Base-by-base conservation (phyloP, 331 rosid genomes). In the Dryas integrifolia region DNA sequence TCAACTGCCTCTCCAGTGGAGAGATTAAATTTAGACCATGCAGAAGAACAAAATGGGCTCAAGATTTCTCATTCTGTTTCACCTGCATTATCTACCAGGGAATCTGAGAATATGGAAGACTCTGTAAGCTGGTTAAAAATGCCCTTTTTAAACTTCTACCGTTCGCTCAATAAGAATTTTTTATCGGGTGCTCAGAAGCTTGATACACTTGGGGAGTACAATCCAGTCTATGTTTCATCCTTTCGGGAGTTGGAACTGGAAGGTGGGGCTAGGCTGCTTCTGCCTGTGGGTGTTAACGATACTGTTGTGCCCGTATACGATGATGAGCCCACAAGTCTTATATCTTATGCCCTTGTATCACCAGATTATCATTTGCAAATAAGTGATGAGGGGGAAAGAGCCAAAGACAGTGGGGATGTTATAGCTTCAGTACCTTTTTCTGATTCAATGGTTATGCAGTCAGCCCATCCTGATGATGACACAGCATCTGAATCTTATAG, bases 311-410 rank as follows among this genome's bases (percentile, higher is more conserved):
- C 98, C 5, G 90, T 95, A 62, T 92, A 89, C 73, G 96, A 92
- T 60, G 97, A 95, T 62, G 97, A 95, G 69, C 97, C 97, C 72
- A 80, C 97, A n/a, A 95, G 97, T 79, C 77, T 91, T 66, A 95
- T 95, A 83, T 80, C 97, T 49, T 87, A 88, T 79, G 96, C 97
- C 63, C 78, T 95, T 69, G 81, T 74, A 46, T 87, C 96, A 18
- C 83, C 87, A 21, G 87, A 86, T 64, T 92, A 95, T 79, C 89
- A 80, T 38, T 18, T 9, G 61, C 93, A 87, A 78, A 56, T 85
- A 65, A 72, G 56, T 61, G 89, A 81, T 67, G 96, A 87, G 53
- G 81, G 72, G 67, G 96, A 91, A 74, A 89, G 76, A 79, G 75
- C 78, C 65, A 93, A 73, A 81, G 94, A 90, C 8, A 81, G 74